A percentile compares a stretch with the other conserved stretches of the same genome.
phyloP scores from a whole-genome alignment of 1,139 yeast genomes.

The Taphrina sp. region DNA sequence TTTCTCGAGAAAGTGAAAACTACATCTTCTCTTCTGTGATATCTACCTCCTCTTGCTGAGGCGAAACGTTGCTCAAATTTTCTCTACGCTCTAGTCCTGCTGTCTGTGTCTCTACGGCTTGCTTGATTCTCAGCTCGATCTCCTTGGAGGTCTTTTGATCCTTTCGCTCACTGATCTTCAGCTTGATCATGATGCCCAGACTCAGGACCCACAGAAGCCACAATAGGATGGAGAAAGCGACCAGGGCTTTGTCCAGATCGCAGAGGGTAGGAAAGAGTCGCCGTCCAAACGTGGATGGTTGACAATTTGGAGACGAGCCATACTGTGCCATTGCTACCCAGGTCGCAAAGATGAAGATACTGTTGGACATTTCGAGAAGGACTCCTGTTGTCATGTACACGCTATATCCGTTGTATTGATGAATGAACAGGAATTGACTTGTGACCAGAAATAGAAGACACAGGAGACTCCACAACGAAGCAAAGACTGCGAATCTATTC shows the following conservation, averaged over 20 bases:
- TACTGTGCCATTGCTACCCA: conserved; percentile 24
- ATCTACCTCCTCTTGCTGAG: too few relatives aligned
- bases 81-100: too few relatives aligned
- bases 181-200: conserved; percentile 13
- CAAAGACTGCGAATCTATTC: conserved; percentile 14
- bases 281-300: background rate
- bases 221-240: conserved; percentile 12
- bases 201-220: conserved; percentile 22
- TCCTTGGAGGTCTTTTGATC: conserved; percentile 19
- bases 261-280: background rate
- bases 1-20: too few relatives aligned
- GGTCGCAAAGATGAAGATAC: conserved; percentile 21
- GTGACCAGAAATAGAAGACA: conserved; percentile 19
- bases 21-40: too few relatives aligned
- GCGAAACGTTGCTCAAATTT: too few relatives aligned
- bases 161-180: conserved; percentile 14
- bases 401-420: conserved; percentile 21
- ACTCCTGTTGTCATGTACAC: conserved; percentile 24
- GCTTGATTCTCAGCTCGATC: conserved; percentile 25
- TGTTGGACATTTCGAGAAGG: conserved; percentile 19
- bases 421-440: conserved; percentile 20
- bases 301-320: conserved; percentile 12
- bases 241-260: conserved; percentile 10
- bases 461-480: conserved; percentile 10
- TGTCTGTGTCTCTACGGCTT: conserved; percentile 27